A percentile compares a stretch with the other conserved stretches of the same genome.
phyloP scores from a whole-genome alignment of 2,329 filamentous ascomycete genomes.

The Penicillium sp. region DNA sequence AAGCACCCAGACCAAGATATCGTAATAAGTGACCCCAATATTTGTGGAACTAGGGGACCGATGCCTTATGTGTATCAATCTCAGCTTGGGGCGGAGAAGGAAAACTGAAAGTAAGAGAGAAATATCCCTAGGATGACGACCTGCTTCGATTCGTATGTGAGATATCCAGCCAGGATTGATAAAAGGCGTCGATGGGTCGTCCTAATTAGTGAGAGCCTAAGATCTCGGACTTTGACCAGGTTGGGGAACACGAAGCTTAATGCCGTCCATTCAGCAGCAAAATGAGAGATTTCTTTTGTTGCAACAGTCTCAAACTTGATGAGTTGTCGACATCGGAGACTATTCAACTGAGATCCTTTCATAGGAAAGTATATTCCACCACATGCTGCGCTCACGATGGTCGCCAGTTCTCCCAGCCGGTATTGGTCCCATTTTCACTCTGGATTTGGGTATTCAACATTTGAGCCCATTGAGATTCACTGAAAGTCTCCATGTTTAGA shows the following conservation, averaged over 20 bases:
- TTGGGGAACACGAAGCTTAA: too few relatives aligned
- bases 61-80: not conserved
- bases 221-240: not conserved
- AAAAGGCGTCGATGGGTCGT: not conserved
- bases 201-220: not conserved
- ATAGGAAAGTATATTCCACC: not conserved
- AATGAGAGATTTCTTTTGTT: not conserved
- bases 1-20: not conserved
- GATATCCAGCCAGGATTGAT: not conserved
- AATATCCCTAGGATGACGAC: not conserved
- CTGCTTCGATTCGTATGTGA: not conserved
- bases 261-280: not conserved
- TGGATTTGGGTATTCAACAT: conserved; percentile 31
- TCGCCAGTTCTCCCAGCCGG: conserved; percentile 33
- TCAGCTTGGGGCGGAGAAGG: too few relatives aligned
- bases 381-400: conserved; percentile 14
- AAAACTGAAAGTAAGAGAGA: not conserved
- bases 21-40: not conserved
- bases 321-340: not conserved
- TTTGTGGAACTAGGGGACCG: not conserved
- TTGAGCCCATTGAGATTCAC: conserved; percentile 39
- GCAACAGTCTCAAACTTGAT: not conserved
- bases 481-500: conserved; percentile 29
- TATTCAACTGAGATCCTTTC: not conserved
- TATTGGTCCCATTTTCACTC: conserved; percentile 12